A percentile compares a stretch with the other conserved stretches of the same genome.
Conservation (phyloP, 2,329 filamentous ascomycete species). For the Gliomastix tumulicola region DNA sequence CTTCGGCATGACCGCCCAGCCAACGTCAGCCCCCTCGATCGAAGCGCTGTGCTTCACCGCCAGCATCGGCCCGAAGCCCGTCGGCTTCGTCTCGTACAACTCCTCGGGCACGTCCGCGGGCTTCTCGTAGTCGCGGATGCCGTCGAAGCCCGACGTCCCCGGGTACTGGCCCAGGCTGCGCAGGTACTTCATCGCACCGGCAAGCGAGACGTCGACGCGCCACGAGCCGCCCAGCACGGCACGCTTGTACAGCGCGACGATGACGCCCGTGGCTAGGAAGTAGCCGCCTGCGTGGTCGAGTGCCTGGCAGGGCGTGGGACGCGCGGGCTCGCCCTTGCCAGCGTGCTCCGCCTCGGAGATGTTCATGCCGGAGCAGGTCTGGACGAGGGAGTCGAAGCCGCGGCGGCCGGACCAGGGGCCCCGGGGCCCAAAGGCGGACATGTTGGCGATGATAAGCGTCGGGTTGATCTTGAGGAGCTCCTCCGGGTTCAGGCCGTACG, state of each 20-base stretch:
- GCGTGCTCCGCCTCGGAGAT: constrained; percentile 40
- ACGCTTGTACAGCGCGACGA: constrained; percentile 38
- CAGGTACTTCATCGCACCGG: constrained; percentile 48
- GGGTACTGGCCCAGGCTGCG: constrained; percentile 44
- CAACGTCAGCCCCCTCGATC: constrained; percentile 34
- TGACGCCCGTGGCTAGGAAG: constrained; percentile 41
- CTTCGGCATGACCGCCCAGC: constrained; percentile 45
- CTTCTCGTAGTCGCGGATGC: constrained; percentile 18
- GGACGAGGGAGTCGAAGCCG: constrained; percentile 41
- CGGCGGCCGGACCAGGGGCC: constrained; percentile 30
- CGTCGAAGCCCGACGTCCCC: constrained; percentile 33
- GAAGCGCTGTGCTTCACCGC: constrained; percentile 39
- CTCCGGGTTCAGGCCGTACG: constrained; percentile 18
- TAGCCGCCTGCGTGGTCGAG: constrained; percentile 48
- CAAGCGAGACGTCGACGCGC: constrained; percentile 47
- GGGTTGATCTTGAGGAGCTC: constrained; percentile 27
- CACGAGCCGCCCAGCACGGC: constrained; percentile 35
- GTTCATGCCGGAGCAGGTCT: constrained; percentile 46
- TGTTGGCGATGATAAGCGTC: constrained; percentile 36
- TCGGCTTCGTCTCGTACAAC: constrained; percentile 35
- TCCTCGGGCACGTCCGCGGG: constrained; percentile 18
- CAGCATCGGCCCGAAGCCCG: constrained; percentile 36
- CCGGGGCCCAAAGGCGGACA: constrained; percentile 40
- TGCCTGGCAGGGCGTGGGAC: constrained; percentile 41
- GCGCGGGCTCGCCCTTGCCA: constrained; percentile 25